Base-by-base conservation (phyloP, 169 alveolate species). In the Amoebophrya sp. region DNA sequence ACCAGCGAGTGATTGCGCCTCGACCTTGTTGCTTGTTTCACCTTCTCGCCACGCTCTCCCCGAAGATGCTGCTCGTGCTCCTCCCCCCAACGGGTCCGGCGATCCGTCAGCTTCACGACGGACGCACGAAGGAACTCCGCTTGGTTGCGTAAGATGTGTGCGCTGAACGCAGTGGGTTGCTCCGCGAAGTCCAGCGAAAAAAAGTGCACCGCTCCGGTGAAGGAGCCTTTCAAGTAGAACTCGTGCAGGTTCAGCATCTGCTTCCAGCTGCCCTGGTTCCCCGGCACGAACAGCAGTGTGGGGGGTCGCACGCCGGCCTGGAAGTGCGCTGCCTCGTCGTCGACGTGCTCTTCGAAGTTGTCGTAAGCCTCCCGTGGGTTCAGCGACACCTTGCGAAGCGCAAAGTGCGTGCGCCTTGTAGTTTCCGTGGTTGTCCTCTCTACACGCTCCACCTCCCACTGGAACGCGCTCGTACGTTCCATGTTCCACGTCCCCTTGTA, bases 261-360 rank as follows among this genome's bases (percentile, higher is more conserved):
- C 18, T 66, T 66, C 83, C 83, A 66, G 83, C 35, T 66, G 83
- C 83, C 83, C 18, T 66, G 83, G 35, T 66, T 66, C 35, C 83
- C 83, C 7, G 83, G 83, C 35, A 66, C 83, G 35, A 66, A 66
- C 29, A 66, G 83, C 12, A 66, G 1, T 1, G 83, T 66, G 38
- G 83, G 83, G 18, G 29, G 29, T 47, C 29, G 66, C 66, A 18
- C 66, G 7, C 66, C 7, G 18, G 66, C 66, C 66, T 47, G 7
- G 18, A 47, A 12, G 29, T 47, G 29, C 18, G 66, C 7, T 12
- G 66, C 7, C 66, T 47, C 66, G 66, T 47, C 66, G 18, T 47
- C 29, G 66, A 12, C 66, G 29, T 47, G 29, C 66, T 12, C 7
- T 18, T 47, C 66, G 18, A 47, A 12, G 66, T 47, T 47, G 66